Conservation (phyloP, 2,329 filamentous ascomycete genomes). For the Penicillium sp. region DNA sequence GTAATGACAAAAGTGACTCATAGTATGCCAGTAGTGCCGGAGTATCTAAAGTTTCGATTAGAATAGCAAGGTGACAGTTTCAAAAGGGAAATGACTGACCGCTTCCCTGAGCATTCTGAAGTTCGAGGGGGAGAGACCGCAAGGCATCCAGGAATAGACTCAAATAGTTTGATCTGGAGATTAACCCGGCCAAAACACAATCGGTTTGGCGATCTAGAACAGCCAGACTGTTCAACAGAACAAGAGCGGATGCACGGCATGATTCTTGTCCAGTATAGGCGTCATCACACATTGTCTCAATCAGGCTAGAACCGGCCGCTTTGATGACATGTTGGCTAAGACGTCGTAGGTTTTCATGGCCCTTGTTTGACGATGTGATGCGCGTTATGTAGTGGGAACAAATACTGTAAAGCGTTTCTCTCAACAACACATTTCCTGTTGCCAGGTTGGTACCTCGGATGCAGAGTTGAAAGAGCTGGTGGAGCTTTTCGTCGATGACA, state of each 20-base stretch:
- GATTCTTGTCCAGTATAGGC: conserved; percentile 78
- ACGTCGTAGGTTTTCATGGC: conserved; percentile 46
- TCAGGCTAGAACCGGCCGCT: conserved; percentile 73
- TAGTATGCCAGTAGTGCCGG: conserved; percentile 58
- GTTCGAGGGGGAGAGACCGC: conserved; percentile 71
- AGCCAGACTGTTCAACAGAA: conserved; percentile 77
- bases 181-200: conserved; percentile 71
- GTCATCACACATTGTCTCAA: conserved; percentile 89
- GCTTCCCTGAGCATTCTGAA: conserved; percentile 56
- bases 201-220: conserved; percentile 69
- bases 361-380: conserved; percentile 53
- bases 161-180: conserved; percentile 86
- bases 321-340: conserved; percentile 69
- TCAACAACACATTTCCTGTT: conserved; percentile 66
- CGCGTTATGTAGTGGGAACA: conserved; percentile 80
- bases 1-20: conserved; percentile 74
- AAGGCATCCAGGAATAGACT: conserved; percentile 87
- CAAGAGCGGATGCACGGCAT: conserved; percentile 80
- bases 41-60: conserved; percentile 46
- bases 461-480: conserved; percentile 86
- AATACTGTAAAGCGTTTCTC: conserved; percentile 86
- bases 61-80: not conserved
- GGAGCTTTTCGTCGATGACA: conserved; percentile 81
- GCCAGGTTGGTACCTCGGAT: conserved; percentile 75
- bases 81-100: conserved; percentile 48